Base-by-base conservation (phyloP, 148 eudicot species). In the Chenopodium album region DNA sequence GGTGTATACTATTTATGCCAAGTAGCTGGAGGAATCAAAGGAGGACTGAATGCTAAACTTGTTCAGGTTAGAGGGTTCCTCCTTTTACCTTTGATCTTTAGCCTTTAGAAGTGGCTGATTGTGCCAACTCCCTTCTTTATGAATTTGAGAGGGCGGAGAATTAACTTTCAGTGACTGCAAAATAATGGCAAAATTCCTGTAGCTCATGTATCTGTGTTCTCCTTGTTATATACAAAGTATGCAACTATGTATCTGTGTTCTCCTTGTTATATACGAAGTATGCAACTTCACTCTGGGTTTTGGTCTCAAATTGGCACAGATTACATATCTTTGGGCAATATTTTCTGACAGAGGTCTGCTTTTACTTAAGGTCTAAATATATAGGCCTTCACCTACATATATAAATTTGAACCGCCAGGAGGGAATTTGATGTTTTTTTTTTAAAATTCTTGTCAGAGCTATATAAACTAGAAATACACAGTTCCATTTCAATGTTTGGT, bases 1-100 rank as follows among this genome's bases (percentile, higher is more conserved):
- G 97, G 95, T 63, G 88, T 95, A 83, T 88, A 87, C 90, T 92
- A 93, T 88, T 87, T 95, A 62, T 93, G 97, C 87, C 93, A 93
- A 90, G 87, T 87, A 76, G 94, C 97, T 19, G 93, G 86, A 63
- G 94, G 89, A 82, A 82, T 93, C 75, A 89, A 88, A 81, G 91
- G 89, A 81, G 97, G 91, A 64, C 79, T 83, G 74, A 87, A 73
- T 87, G 75, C 88, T 79, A 88, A 85, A 76, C 46, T 79, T 82
- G 76, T 90, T 66, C 87, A 89, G 97, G 98, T 90, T 23, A 78
- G 88, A 64, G 44, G 37, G 23, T 78, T 19, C 69, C 26, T 23
- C 50, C 68, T 28, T 78, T 66, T 41, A 64, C 26, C 60, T 23
- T 22, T 47, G 69, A 32, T n/a, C 66, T 22, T 56, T 60, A 12